These are phyloP conservation scores for Margaritispora aquatica DNA, from an alignment of 495 filamentous ascomycete species.

Conservation along the genomic window DNA sequence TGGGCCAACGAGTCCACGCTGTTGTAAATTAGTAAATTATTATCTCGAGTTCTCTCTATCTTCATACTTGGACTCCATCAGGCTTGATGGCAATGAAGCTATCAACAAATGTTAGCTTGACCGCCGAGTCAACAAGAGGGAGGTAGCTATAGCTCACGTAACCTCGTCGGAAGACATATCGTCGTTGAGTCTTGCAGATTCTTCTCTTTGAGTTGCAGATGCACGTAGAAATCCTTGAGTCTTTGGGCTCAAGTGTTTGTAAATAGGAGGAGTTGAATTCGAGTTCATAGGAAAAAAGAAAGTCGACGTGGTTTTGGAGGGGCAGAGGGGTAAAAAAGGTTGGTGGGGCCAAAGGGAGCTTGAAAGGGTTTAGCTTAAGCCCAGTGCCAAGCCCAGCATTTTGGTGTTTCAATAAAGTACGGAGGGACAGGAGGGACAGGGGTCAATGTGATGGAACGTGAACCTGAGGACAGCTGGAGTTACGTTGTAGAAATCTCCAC, in stretches of 20 bases:
- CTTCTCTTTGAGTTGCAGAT: conserved; percentile 29
- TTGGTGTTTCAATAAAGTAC: too few species aligned
- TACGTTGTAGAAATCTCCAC: conserved; percentile 1
- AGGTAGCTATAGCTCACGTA: conserved; percentile 63
- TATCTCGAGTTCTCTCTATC: conserved; percentile 5
- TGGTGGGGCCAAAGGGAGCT: conserved; percentile 5
- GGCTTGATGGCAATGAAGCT: conserved; percentile 99
- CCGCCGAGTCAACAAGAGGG: conserved; percentile 14
- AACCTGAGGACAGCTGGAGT: conserved; percentile 19
- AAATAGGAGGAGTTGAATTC: conserved; percentile 32
- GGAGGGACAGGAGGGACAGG: too few species aligned
- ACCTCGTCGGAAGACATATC: conserved; percentile 82
- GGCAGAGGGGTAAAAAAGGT: too few species aligned
- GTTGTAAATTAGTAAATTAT: conserved; percentile 15
- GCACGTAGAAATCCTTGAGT: conserved; percentile 36
- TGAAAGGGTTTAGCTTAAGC: conserved; percentile 26
- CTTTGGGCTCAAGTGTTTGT: conserved; percentile 40
- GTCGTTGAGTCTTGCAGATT: conserved; percentile 33
- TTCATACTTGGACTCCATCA: conserved; percentile 92
- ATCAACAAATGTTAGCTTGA: conserved; percentile 40
- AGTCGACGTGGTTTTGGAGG: conserved; percentile 2
- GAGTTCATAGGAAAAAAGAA: conserved; percentile 1
- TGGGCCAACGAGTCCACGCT: conserved; percentile 94
- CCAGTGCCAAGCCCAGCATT: too few species aligned
- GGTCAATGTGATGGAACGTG: not conserved